Evolutionary conservation across 768 basidiomycete species (phyloP).

Genomic region (Pisolithus albus): DNA sequence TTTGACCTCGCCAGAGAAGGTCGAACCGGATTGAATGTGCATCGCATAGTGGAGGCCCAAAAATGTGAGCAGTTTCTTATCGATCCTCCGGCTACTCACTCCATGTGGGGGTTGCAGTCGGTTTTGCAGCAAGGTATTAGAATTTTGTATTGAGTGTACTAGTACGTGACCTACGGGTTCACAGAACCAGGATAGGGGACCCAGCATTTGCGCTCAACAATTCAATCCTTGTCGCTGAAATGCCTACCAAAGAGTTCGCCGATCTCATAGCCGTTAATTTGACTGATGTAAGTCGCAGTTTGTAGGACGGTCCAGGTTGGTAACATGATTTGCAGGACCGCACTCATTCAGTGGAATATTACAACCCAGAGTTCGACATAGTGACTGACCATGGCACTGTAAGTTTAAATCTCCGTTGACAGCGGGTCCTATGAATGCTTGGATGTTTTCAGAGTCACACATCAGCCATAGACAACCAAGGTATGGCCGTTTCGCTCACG

Average conservation of each 20-base stretch:
- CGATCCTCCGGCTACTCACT: slow-evolving; percentile 6
- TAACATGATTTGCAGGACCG: slow-evolving; percentile 45
- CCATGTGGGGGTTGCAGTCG: slow-evolving; percentile 33
- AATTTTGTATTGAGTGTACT: no score
- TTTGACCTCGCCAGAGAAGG: slow-evolving; percentile 48
- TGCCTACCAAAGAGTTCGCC: slow-evolving; percentile 66
- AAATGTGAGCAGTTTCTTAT: slow-evolving; percentile 54
- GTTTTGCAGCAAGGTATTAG: slow-evolving; percentile 52
- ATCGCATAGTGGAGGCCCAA: slow-evolving; percentile 76
- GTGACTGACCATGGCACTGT: slow-evolving; percentile 84
- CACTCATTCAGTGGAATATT: slow-evolving; percentile 79
- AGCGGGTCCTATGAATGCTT: slow-evolving; percentile 3
- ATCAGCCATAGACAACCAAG: slow-evolving; percentile 73
- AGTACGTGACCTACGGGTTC: slow-evolving; percentile 1
- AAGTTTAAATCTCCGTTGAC: slow-evolving; percentile 18
- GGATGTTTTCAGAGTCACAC: slow-evolving; percentile 61
- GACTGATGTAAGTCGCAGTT: slow-evolving; percentile 62
- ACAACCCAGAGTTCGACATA: slow-evolving; percentile 75
- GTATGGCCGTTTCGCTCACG: slow-evolving; percentile 83
- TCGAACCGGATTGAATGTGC: slow-evolving; percentile 57
- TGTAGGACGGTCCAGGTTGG: neutral
- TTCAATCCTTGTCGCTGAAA: slow-evolving; percentile 48
- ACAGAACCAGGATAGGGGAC: slow-evolving; percentile 80
- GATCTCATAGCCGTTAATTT: slow-evolving; percentile 56
- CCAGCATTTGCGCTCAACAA: slow-evolving; percentile 54